A percentile compares a stretch with the other conserved stretches of the same genome.
phyloP scores from a whole-genome alignment of 1,284 basidiomycete genomes.

The Tilletia indica region DNA sequence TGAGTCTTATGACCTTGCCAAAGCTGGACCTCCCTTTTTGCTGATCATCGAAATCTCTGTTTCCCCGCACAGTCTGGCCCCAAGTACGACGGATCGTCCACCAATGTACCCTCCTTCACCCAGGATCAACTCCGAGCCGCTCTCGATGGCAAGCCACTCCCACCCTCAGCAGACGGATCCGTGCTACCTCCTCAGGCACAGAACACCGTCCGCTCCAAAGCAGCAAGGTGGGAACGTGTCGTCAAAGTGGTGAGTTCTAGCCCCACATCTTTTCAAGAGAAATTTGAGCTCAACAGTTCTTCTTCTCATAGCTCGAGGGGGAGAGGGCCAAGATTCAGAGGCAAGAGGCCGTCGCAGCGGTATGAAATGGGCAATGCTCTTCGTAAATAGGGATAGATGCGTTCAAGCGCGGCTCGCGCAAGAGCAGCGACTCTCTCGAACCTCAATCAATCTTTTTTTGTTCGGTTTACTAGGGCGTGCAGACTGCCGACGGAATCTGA shows the following conservation, averaged over 20 bases:
- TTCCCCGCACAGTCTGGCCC: slow-evolving; percentile 32
- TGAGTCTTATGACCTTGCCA: slow-evolving; percentile 22
- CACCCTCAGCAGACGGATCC: slow-evolving; percentile 1
- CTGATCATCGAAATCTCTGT: neutral
- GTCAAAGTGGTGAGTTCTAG: slow-evolving; percentile 44
- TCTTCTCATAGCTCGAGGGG: slow-evolving; percentile 36
- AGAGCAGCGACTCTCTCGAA: too few species aligned
- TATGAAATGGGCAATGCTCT: too few species aligned
- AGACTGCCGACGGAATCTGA: too few species aligned
- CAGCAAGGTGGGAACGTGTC: slow-evolving; percentile 26
- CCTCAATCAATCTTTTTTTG: too few species aligned
- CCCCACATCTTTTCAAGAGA: neutral
- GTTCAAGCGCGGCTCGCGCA: too few species aligned
- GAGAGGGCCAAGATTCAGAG: slow-evolving; percentile 38
- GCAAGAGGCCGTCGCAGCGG: neutral
- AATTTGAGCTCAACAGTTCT: neutral
- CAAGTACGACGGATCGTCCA: slow-evolving; percentile 39
- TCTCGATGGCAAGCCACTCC: slow-evolving; percentile 18
- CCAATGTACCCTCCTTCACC: slow-evolving; percentile 39
- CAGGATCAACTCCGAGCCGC: slow-evolving; percentile 22
- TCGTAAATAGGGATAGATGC: too few species aligned
- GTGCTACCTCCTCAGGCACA: neutral
- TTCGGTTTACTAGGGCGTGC: too few species aligned
- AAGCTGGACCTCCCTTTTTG: neutral
- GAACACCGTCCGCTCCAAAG: slow-evolving; percentile 18